phyloP scores from a whole-genome alignment of 768 basidiomycete species.

The Tephrocybe sp. region DNA sequence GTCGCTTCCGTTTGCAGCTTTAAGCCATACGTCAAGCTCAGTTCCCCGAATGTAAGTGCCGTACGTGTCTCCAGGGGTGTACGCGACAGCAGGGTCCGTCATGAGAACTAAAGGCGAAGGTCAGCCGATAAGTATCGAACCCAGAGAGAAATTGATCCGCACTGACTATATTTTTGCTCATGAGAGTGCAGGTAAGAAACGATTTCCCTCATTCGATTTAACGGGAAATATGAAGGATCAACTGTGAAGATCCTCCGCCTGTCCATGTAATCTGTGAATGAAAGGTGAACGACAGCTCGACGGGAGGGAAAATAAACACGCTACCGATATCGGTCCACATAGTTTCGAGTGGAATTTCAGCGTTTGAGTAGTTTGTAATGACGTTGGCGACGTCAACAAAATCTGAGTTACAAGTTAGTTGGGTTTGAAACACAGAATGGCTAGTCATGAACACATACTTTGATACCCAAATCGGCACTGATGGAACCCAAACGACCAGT shows the following conservation, averaged over 20 bases:
- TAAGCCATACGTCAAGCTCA: conserved; percentile 56
- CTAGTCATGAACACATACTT: conserved; percentile 33
- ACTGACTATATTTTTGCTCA: conserved; percentile 56
- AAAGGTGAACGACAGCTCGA: not conserved
- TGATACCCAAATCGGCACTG: conserved; percentile 73
- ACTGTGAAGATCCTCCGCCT: conserved; percentile 67
- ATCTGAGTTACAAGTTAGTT: conserved; percentile 35
- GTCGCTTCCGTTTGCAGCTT: conserved; percentile 58
- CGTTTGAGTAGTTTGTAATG: conserved; percentile 59
- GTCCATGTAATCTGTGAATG: conserved; percentile 62
- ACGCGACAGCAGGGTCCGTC: conserved; percentile 73
- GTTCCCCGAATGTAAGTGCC: conserved; percentile 56
- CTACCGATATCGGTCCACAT: conserved; percentile 81
- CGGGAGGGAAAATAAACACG: not conserved
- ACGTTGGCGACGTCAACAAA: conserved; percentile 63
- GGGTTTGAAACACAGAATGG: not conserved
- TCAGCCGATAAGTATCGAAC: not conserved
- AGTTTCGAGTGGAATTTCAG: conserved; percentile 68
- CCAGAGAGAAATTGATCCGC: not conserved
- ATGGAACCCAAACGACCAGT: conserved; percentile 74
- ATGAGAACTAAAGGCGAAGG: conserved; percentile 49
- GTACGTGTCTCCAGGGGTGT: conserved; percentile 46
- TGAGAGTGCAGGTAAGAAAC: conserved; percentile 59
- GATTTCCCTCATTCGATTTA: conserved; percentile 63
- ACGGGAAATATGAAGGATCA: conserved; percentile 68